Evolutionary conservation across 495 filamentous ascomycete genomes (phyloP), one percentile per base, ranked within the genome.

Genomic region (Chaetomium tenue): DNA sequence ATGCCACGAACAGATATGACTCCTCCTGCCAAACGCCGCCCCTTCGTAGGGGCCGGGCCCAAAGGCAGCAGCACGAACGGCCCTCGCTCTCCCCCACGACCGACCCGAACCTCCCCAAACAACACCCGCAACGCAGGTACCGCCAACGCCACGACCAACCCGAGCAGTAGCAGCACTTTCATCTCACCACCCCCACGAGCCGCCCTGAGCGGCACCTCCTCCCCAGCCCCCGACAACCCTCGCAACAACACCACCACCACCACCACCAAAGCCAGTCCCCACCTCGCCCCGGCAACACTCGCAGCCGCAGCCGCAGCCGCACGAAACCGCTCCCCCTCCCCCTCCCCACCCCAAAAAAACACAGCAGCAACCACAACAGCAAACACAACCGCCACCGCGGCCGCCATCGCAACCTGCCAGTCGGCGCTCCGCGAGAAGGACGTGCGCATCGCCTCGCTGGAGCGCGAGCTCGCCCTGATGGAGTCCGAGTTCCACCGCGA

Each of bases 401-500:
- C 66, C 25, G 67, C 57, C 28, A 63, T 71, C 4, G 71, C 74
- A 0, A 25, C 37, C 25, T 30, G 25, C 42, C 57, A 59, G 16
- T 30, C 42, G n/a, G 68, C 72, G 13, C 69, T 70, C 20, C 60
- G 74, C 48, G 68, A 77, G 46, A 74, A 76, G 50, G 78, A 83
- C 66, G 67, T 68, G 54, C 75, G 74, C 57, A 83, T 84, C 63
- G 72, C 74, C 0, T 67, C 74, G 20, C 73, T 84, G 52, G 76
- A 81, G 66, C 71, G 70, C 50, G 79, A 82, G 65, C 69, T 83
- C 30, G 64, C 61, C 20, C 66, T 76, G 16, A 79, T 81, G 73
- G 78, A 79, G 58, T 58, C 66, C 26, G 79, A 81, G 64, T 83
- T 84, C 67, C 68, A 73, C 26, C 73, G 72, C 20, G 77, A 81